phyloP scores from a whole-genome alignment of 2,329 filamentous ascomycete genomes.

The Capronia americana region DNA sequence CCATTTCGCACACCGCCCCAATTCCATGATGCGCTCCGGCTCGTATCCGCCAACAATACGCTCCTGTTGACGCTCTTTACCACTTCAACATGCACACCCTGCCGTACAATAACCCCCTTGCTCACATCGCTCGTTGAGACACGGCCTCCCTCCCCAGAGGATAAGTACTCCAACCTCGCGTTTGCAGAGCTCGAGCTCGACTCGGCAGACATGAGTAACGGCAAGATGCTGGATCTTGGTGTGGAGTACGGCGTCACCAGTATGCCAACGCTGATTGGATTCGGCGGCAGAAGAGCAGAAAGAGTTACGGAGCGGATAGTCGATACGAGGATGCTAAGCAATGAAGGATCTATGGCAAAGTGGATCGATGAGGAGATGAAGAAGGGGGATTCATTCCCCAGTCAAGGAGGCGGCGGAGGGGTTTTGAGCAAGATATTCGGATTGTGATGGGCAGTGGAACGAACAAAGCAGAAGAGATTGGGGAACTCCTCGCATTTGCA shows the following conservation, averaged over 20 bases:
- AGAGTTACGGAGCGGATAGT: conserved; percentile 37
- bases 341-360: conserved; percentile 29
- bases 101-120: conserved; percentile 38
- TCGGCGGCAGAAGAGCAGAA: conserved; percentile 38
- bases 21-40: conserved; percentile 38
- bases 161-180: conserved; percentile 34
- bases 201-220: conserved; percentile 42
- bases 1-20: conserved; percentile 36
- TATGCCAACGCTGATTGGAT: conserved; percentile 39
- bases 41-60: conserved; percentile 37
- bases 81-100: conserved; percentile 37
- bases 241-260: conserved; percentile 39
- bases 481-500: not conserved
- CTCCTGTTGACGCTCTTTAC: conserved; percentile 38
- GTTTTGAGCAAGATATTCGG: conserved; percentile 35
- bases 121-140: conserved; percentile 35
- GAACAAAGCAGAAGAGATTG: not conserved
- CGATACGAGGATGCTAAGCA: conserved; percentile 37
- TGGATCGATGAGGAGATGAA: conserved; percentile 39
- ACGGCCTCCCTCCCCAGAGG: conserved; percentile 26
- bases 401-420: conserved; percentile 20
- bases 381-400: conserved; percentile 36
- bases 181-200: conserved; percentile 40
- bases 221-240: conserved; percentile 38
- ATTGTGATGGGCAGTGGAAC: conserved; percentile 1